phyloP scores from a whole-genome alignment of 2,329 filamentous ascomycete genomes.

The Tolypocladium inflatum region DNA sequence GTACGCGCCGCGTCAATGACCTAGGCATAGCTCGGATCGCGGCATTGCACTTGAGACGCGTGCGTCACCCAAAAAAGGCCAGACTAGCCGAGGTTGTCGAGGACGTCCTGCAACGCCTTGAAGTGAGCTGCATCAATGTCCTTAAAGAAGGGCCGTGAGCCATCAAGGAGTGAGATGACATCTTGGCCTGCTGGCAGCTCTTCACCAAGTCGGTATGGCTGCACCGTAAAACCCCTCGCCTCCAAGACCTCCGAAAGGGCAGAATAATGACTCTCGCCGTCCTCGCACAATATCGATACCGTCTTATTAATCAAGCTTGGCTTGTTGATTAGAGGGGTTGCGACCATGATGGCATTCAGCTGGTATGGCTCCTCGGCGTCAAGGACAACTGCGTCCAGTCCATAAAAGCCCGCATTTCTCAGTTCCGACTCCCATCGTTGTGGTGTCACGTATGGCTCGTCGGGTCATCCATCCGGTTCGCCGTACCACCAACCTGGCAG shows the following conservation, averaged over 20 bases:
- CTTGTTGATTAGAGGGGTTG: not conserved
- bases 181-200: not conserved
- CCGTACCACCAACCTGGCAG: constrained; percentile 24
- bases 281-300: too few species aligned
- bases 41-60: constrained; percentile 12
- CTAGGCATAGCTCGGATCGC: constrained; percentile 16
- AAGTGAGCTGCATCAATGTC: not conserved
- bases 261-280: not conserved
- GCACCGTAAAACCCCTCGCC: not conserved
- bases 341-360: not conserved
- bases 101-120: not conserved
- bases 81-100: not conserved
- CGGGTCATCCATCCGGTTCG: constrained; percentile 10
- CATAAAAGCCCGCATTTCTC: constrained; percentile 10
- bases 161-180: constrained; percentile 5
- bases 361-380: not conserved
- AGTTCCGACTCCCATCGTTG: constrained; percentile 16
- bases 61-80: constrained; percentile 20
- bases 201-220: not conserved
- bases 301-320: not conserved
- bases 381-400: not conserved
- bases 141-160: constrained; percentile 5
- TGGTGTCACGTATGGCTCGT: constrained; percentile 12
- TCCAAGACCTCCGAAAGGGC: not conserved
- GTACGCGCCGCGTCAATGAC: constrained; percentile 15